Conservation (phyloP, 1,284 basidiomycete genomes). For the Cutaneotrichosporon sp. region DNA sequence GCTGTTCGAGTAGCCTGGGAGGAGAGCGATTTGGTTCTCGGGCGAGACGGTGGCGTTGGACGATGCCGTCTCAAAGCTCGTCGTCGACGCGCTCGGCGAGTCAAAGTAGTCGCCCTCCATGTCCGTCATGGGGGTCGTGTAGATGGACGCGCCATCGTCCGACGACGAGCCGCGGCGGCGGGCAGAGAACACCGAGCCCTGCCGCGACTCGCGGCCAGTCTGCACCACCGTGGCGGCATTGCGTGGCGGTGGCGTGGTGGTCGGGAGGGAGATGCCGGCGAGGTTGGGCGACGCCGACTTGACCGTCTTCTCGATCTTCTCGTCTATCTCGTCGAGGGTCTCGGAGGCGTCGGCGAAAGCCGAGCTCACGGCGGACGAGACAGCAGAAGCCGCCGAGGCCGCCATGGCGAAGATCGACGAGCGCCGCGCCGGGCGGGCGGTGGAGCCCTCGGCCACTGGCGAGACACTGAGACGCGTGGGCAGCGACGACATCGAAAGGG, state of each 20-base stretch:
- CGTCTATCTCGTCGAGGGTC: conserved; percentile 13
- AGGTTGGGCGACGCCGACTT: conserved; percentile 5
- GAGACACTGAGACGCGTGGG: not conserved
- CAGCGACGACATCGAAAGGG: not conserved
- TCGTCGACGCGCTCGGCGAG: conserved; percentile 5
- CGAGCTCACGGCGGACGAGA: conserved; percentile 9
- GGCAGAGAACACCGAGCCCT: not conserved
- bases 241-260: not conserved
- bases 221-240: not conserved
- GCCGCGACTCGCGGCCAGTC: not conserved
- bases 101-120: conserved; percentile 8
- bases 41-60: conserved; percentile 13
- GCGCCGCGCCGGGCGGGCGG: not conserved
- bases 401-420: conserved; percentile 1
- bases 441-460: not conserved
- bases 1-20: conserved; percentile 4
- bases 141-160: conserved; percentile 1
- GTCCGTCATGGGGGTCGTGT: conserved; percentile 10
- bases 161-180: conserved; percentile 2
- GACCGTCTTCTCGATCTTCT: conserved; percentile 7
- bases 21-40: not conserved
- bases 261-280: not conserved
- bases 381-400: conserved; percentile 9
- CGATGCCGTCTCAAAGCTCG: conserved; percentile 10
- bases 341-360: conserved; percentile 11